Conservation (phyloP, 768 basidiomycete species). For the Leccinum disarticulatum region DNA sequence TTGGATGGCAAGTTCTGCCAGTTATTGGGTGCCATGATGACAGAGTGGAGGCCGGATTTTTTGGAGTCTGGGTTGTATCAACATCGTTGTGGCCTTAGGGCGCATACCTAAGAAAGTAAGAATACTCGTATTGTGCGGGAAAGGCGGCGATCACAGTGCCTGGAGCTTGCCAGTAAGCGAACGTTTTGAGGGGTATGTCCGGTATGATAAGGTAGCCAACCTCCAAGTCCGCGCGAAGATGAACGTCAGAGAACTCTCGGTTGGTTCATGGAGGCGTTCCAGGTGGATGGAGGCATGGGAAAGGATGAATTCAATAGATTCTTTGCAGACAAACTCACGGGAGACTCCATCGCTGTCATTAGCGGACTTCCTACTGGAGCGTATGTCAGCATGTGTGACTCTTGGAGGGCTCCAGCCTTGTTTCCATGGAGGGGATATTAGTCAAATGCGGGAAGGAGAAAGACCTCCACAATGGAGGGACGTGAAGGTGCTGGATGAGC, state of each 20-base stretch:
- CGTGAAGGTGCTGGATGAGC: not conserved
- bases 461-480: not conserved
- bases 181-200: not conserved
- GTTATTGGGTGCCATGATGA: not conserved
- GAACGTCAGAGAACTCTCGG: not conserved
- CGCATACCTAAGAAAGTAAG: not conserved
- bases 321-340: not conserved
- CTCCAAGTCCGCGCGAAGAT: not conserved
- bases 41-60: not conserved
- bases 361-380: not conserved
- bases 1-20: not conserved
- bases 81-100: not conserved
- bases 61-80: no score
- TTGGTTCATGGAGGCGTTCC: not conserved
- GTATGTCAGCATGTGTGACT: not conserved
- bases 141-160: not conserved
- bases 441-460: not conserved
- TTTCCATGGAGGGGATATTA: not conserved
- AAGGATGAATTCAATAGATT: not conserved
- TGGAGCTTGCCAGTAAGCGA: not conserved
- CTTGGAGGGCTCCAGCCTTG: not conserved
- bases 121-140: not conserved
- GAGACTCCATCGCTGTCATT: not conserved
- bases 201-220: not conserved
- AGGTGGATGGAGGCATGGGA: not conserved